phyloP scores from a whole-genome alignment of 805 yeast species.

The Wickerhamomyces strasburgensis region DNA sequence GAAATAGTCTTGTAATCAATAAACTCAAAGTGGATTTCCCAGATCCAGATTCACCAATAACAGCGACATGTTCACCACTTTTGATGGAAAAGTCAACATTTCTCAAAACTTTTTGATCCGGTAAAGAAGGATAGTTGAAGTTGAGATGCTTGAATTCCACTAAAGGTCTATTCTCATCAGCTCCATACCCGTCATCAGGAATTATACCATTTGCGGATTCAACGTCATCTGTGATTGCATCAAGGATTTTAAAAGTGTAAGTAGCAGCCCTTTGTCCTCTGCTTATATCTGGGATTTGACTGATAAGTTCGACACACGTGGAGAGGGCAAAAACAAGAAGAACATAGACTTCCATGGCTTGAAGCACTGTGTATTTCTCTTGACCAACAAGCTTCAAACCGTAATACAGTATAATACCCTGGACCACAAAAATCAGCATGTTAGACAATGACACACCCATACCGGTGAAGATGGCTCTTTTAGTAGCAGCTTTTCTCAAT shows the following conservation, averaged over 20 bases:
- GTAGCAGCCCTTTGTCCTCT: constrained; percentile 75
- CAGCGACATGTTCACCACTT: constrained; percentile 50
- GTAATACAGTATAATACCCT: constrained; percentile 70
- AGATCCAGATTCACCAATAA: constrained; percentile 84
- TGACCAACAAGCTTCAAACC: constrained; percentile 69
- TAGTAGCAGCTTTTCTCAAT: constrained; percentile 37
- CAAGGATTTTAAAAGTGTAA: constrained; percentile 39
- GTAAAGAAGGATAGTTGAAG: constrained; percentile 44
- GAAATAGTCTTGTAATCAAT: constrained; percentile 51
- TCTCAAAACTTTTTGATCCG: constrained; percentile 31
- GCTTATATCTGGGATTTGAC: constrained; percentile 71
- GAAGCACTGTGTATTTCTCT: constrained; percentile 49
- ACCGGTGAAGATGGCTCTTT: constrained; percentile 59
- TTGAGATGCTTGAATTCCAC: constrained; percentile 40
- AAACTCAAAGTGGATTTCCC: constrained; percentile 81
- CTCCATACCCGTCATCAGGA: constrained; percentile 22
- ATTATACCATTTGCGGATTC: constrained; percentile 34
- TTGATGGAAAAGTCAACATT: constrained; percentile 39
- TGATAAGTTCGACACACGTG: constrained; percentile 53
- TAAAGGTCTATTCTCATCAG: constrained; percentile 11
- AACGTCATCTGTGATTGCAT: constrained; percentile 28
- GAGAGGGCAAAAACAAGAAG: constrained; percentile 69
- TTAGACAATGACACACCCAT: constrained; percentile 58
- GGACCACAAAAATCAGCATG: constrained; percentile 52
- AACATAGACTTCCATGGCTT: constrained; percentile 64